Conservation (phyloP, 2,329 filamentous ascomycete species). For the Curvularia eragrostidis region DNA sequence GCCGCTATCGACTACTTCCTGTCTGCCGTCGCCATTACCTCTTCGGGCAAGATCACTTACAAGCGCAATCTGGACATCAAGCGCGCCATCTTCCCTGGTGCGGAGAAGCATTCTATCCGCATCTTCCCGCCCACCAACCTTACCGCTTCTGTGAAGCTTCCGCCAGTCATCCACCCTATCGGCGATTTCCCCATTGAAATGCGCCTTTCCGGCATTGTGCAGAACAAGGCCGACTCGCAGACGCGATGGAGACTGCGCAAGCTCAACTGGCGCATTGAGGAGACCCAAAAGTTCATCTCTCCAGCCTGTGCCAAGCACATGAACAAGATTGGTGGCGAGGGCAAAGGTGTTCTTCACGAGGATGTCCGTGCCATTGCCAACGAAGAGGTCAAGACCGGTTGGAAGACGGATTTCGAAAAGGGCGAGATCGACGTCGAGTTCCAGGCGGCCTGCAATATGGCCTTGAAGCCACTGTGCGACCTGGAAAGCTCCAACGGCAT, state of each 20-base stretch:
- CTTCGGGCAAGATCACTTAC: constrained; percentile 68
- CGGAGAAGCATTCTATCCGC: constrained; percentile 86
- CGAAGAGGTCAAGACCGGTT: constrained; percentile 82
- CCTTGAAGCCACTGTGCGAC: constrained; percentile 75
- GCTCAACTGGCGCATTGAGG: constrained; percentile 91
- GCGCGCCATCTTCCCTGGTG: constrained; percentile 78
- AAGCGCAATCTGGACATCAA: constrained; percentile 74
- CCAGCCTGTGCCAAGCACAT: constrained; percentile 80
- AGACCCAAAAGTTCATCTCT: constrained; percentile 79
- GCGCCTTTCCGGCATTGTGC: constrained; percentile 84
- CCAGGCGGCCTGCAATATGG: constrained; percentile 66
- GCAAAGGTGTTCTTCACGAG: constrained; percentile 75
- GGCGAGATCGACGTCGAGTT: constrained; percentile 86
- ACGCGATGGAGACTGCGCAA: constrained; percentile 91
- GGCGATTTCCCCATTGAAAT: constrained; percentile 80
- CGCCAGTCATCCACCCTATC: constrained; percentile 83
- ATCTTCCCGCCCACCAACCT: constrained; percentile 97
- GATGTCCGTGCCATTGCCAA: constrained; percentile 79
- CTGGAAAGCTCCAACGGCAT: constrained; percentile 76
- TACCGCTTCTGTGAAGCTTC: constrained; percentile 81
- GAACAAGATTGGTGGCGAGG: constrained; percentile 67
- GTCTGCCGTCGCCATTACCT: constrained; percentile 56
- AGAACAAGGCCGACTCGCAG: constrained; percentile 69
- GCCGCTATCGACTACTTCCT: constrained; percentile 81
- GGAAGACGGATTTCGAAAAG: constrained; percentile 81